Base-by-base conservation (phyloP, 495 filamentous ascomycete species). In the Pyrenopolyporus hunteri region DNA sequence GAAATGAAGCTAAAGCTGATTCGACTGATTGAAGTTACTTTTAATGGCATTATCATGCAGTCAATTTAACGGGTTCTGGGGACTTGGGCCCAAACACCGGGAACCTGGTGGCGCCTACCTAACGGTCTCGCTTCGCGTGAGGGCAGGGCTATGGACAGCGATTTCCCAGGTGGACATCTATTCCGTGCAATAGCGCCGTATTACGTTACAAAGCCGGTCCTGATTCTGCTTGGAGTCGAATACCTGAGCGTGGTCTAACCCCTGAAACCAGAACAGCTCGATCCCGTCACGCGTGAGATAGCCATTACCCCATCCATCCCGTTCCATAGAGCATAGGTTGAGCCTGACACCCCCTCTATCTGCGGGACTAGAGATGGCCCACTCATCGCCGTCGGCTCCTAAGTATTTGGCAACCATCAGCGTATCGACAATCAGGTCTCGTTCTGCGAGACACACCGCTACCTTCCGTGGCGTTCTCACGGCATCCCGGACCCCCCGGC, bases 401-500 rank as follows among this genome's bases (percentile, higher is more conserved):
- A 90, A 64, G 65, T 90, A 89, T 59, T 71, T 68, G 35, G 82
- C 80, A 2, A 90, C 82, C 13, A 73, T 78, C 35, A 71, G 64
- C 2, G 85, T 85, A 64, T 88, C 72, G 6, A 89, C 85, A 51
- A 91, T 89, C 36, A 89, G 65, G 75, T 91, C 88, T 61, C 73
- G 73, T 5, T 82, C 82, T 10, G 80, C 75, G 31, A 90, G 71
- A 47, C 74, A 80, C 0, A 87, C 83, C 11, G 79, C 82, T 37
- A 85, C 76, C 55, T 75, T 76, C 37, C 78, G 74, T 40, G 31
- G 37, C 22, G 35, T 23, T 19, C 19, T 28, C 16, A 46, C 46
- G 28, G 43, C 35, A n/a, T 61, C 25, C 13, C 8, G 45, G 32
- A 17, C 32, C 14, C 45, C 40, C 39, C 51, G 54, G 36, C 20